Evolutionary conservation across 495 filamentous ascomycete species (phyloP).

Genomic region (Platismatia glauca): DNA sequence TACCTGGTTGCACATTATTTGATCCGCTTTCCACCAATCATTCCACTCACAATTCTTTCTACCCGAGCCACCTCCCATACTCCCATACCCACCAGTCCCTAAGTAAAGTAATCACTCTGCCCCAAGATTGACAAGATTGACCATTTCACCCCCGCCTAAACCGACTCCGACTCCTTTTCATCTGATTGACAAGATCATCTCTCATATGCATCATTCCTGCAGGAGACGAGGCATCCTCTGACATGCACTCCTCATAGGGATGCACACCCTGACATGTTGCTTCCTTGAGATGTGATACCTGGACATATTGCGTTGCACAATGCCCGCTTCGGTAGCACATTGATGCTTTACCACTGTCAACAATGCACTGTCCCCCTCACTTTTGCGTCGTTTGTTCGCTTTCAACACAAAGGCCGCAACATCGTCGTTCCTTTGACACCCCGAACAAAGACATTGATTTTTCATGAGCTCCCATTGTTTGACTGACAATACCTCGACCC

Average conservation of each 20-base stretch:
- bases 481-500: not conserved
- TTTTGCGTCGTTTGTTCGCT: not conserved
- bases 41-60: too few relatives aligned
- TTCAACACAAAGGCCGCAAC: not conserved
- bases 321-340: too few relatives aligned
- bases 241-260: not conserved
- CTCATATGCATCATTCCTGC: not conserved
- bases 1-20: too few relatives aligned
- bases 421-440: not conserved
- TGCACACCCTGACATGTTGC: too few relatives aligned
- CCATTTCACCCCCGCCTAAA: too few relatives aligned
- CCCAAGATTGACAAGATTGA: too few relatives aligned
- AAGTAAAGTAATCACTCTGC: too few relatives aligned
- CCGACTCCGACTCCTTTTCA: not conserved
- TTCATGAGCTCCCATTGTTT: not conserved
- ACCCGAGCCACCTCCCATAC: too few relatives aligned
- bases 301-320: too few relatives aligned
- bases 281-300: too few relatives aligned
- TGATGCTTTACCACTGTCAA: not conserved
- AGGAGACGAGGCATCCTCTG: not conserved
- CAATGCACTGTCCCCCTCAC: not conserved
- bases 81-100: too few relatives aligned
- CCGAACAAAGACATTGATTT: conserved; percentile 5
- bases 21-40: too few relatives aligned
- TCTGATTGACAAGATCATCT: not conserved